A percentile compares a stretch with the other conserved stretches of the same genome.
phyloP scores from a whole-genome alignment of 1,284 basidiomycete species.

The Kalmanozyma brasiliensis region DNA sequence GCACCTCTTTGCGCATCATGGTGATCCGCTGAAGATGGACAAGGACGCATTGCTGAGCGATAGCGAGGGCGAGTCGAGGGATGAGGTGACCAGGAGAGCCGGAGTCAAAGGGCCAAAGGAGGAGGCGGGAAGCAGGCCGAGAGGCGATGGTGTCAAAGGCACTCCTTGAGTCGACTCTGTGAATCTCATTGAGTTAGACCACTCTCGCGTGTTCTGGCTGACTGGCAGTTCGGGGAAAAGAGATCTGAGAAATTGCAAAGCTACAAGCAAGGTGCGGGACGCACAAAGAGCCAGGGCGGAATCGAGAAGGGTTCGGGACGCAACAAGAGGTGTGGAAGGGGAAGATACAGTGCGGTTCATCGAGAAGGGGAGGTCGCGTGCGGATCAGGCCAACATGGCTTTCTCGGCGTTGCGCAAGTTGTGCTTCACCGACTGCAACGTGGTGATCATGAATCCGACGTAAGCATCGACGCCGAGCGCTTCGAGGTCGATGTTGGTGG shows the following conservation, averaged over 20 bases:
- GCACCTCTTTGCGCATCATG: slow-evolving; percentile 16
- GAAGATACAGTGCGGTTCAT: neutral
- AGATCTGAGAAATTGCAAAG: neutral
- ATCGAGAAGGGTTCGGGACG: neutral
- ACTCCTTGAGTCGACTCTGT: no score
- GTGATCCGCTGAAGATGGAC: slow-evolving; percentile 25
- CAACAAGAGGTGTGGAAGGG: neutral
- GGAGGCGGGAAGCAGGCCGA: neutral
- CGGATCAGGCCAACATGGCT: neutral
- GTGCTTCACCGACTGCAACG: slow-evolving; percentile 12
- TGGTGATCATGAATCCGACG: slow-evolving; percentile 28
- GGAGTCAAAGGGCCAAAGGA: neutral
- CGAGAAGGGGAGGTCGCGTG: neutral
- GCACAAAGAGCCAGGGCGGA: no score
- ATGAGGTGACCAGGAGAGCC: slow-evolving; percentile 10
- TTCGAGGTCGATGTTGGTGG: slow-evolving; percentile 24
- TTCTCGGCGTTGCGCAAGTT: slow-evolving; percentile 3
- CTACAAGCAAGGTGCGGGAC: no score
- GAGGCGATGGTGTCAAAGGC: no score
- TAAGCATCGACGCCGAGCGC: slow-evolving; percentile 33
- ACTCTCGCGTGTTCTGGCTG: no score
- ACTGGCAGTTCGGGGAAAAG: no score
- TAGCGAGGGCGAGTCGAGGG: slow-evolving; percentile 21
- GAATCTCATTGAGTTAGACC: no score
- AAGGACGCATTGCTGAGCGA: slow-evolving; percentile 14